A percentile compares a stretch with the other conserved stretches of the same genome.
phyloP scores from a whole-genome alignment of 768 basidiomycete species.

The Austroboletus eburneus region DNA sequence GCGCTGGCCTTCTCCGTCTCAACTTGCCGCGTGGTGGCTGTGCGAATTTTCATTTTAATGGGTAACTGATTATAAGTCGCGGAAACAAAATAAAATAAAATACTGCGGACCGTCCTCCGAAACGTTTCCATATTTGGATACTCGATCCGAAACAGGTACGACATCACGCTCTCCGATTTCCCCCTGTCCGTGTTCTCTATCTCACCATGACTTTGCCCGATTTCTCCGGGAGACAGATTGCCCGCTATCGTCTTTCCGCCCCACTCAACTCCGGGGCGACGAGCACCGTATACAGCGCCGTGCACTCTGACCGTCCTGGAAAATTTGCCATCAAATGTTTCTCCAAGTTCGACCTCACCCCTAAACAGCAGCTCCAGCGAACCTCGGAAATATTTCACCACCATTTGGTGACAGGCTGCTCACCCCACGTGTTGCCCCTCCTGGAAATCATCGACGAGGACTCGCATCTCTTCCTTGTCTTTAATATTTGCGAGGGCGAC shows the following conservation, averaged over 20 bases:
- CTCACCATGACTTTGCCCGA: constrained; percentile 36
- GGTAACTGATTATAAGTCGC: too few species aligned
- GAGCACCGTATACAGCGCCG: constrained; percentile 72
- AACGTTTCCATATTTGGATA: neutral
- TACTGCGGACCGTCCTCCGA: neutral
- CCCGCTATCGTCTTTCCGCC: constrained; percentile 57
- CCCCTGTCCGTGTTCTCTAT: neutral
- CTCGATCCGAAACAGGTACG: neutral
- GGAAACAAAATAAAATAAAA: too few species aligned
- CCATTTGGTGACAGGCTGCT: constrained; percentile 45
- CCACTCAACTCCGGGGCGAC: constrained; percentile 72
- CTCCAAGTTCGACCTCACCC: constrained; percentile 50
- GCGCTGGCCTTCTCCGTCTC: too few species aligned
- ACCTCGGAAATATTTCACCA: constrained; percentile 65
- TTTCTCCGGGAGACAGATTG: constrained; percentile 48
- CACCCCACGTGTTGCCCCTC: constrained; percentile 62
- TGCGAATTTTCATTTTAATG: too few species aligned
- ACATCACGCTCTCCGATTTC: neutral
- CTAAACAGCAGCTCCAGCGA: constrained; percentile 56
- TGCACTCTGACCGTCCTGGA: constrained; percentile 42
- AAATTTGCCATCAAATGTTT: constrained; percentile 78
- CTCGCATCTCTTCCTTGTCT: constrained; percentile 61
- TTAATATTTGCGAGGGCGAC: constrained; percentile 60
- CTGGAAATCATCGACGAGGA: constrained; percentile 60
- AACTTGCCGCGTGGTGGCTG: neutral